These are phyloP conservation scores for Hortiboletus campestris DNA, from an alignment of 768 basidiomycete genomes.

Conservation along the genomic window DNA sequence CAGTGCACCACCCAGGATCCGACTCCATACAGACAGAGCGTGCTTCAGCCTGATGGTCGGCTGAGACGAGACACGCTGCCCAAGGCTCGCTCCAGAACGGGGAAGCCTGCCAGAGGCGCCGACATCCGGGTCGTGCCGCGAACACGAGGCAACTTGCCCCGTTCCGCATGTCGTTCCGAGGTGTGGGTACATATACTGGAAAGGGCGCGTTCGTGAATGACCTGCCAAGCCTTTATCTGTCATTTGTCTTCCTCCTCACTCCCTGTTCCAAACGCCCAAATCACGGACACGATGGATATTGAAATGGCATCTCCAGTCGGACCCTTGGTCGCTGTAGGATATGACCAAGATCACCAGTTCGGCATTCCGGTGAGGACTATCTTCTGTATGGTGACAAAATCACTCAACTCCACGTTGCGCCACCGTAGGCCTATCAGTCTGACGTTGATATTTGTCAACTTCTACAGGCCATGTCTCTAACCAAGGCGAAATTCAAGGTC, in stretches of 20 bases:
- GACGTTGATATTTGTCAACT: constrained; percentile 53
- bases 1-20: neutral
- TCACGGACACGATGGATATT: constrained; percentile 29
- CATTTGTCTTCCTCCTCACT: neutral
- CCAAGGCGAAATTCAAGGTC: constrained; percentile 34
- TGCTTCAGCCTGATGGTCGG: constrained; percentile 2
- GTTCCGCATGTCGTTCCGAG: constrained; percentile 25
- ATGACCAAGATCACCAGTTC: constrained; percentile 16
- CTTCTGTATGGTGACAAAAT: neutral
- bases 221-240: constrained; percentile 15
- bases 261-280: neutral
- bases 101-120: constrained; percentile 1
- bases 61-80: constrained; percentile 14
- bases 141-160: constrained; percentile 31
- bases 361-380: constrained; percentile 22
- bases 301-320: constrained; percentile 34
- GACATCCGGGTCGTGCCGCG: constrained; percentile 13
- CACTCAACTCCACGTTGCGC: constrained; percentile 4
- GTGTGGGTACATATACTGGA: constrained; percentile 26
- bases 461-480: constrained; percentile 50
- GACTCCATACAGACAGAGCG: neutral
- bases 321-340: constrained; percentile 26
- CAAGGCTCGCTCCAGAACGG: constrained; percentile 10
- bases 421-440: constrained; percentile 24
- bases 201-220: constrained; percentile 2